These are phyloP conservation scores for Lablab purpureus DNA, from an alignment of 306 rosid genomes.

Conservation along the genomic window DNA sequence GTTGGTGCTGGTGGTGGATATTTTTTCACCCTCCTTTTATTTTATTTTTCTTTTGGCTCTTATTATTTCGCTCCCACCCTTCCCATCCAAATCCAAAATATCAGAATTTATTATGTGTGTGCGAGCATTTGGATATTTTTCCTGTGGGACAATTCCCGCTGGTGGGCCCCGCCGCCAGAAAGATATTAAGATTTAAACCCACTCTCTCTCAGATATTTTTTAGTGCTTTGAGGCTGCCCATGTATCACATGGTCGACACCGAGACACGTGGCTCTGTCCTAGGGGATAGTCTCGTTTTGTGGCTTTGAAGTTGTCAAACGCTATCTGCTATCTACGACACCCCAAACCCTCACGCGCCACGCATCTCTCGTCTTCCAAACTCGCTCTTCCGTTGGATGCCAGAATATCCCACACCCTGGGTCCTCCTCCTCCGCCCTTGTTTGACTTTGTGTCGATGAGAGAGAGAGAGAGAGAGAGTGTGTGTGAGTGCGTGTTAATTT, in stretches of 20 bases:
- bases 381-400: conserved; percentile 26
- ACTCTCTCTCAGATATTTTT: conserved; percentile 57
- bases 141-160: conserved; percentile 34
- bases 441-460: too few species aligned
- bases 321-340: conserved; percentile 43
- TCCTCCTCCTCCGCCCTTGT: too few species aligned
- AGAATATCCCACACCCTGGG: too few species aligned
- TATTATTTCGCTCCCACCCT: neutral
- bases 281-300: conserved; percentile 40
- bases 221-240: conserved; percentile 40
- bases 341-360: neutral
- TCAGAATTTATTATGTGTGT: neutral
- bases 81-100: conserved; percentile 41
- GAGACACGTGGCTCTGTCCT: conserved; percentile 48
- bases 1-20: conserved; percentile 61
- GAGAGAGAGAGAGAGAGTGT: too few species aligned
- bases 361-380: neutral
- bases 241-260: conserved; percentile 37
- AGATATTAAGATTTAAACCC: conserved; percentile 48
- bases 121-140: conserved; percentile 46
- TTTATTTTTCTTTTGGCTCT: neutral
- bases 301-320: conserved; percentile 49
- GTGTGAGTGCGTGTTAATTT: too few species aligned
- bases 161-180: conserved; percentile 11
- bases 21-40: conserved; percentile 14